Evolutionary conservation across 1,284 basidiomycete genomes (phyloP).

Genomic region (Fomitopsis schrenkii): DNA sequence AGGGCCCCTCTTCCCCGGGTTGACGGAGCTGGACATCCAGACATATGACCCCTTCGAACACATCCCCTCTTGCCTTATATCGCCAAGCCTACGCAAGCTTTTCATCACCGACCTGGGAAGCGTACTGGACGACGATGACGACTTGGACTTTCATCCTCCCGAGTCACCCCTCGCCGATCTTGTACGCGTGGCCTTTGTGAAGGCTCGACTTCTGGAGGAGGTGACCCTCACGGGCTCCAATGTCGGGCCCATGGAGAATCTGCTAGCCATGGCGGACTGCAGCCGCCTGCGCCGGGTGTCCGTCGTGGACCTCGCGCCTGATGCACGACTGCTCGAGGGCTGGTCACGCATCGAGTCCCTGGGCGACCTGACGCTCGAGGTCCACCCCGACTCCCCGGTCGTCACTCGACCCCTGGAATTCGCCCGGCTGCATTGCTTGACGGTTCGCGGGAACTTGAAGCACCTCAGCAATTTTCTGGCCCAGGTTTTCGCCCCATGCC

Average conservation of each 20-base stretch:
- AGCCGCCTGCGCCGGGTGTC: not conserved
- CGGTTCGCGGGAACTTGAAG: not conserved
- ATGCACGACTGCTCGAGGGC: not conserved
- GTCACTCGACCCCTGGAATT: not conserved
- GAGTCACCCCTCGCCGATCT: not conserved
- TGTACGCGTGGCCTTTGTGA: not conserved
- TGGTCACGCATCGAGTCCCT: not conserved
- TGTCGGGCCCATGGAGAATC: conserved; percentile 1
- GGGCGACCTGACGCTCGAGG: not conserved
- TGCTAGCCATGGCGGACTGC: not conserved
- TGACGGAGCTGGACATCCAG: not conserved
- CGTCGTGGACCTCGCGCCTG: not conserved
- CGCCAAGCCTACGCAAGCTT: not conserved
- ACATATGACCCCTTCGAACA: not conserved
- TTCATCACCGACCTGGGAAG: not conserved
- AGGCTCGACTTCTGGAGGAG: not conserved
- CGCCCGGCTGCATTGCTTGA: not conserved
- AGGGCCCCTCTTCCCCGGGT: not conserved
- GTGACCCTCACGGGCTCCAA: not conserved
- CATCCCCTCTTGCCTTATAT: not conserved
- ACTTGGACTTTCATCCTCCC: not conserved
- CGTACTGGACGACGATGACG: not conserved
- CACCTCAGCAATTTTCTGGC: not conserved
- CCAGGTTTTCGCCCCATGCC: not conserved
- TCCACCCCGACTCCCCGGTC: not conserved